Conservation (phyloP, 2,329 filamentous ascomycete species). For the Trichoderma polysporum region DNA sequence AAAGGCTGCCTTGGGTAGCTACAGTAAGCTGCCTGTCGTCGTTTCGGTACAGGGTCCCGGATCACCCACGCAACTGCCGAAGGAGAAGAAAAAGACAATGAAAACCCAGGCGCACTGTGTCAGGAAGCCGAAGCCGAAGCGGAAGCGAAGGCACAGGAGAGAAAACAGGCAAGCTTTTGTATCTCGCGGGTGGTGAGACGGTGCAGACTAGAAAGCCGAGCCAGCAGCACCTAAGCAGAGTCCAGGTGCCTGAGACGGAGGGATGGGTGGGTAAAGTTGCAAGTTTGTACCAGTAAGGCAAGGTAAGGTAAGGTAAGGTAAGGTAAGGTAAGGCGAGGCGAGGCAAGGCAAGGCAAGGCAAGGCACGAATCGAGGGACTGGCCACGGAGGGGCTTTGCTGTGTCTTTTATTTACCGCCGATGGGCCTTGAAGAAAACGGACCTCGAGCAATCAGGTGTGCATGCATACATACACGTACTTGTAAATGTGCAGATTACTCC, state of each 20-base stretch:
- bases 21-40: slow-evolving; percentile 3
- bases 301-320: not conserved
- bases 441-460: not conserved
- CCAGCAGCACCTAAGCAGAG: not conserved
- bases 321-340: not conserved
- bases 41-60: slow-evolving; percentile 12
- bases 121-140: slow-evolving; percentile 5
- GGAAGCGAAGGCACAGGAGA: not conserved
- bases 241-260: slow-evolving; percentile 14
- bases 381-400: slow-evolving; percentile 19
- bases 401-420: slow-evolving; percentile 14
- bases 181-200: not conserved
- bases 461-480: not conserved
- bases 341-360: not conserved
- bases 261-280: slow-evolving; percentile 11
- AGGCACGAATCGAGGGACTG: not conserved
- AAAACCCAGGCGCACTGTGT: slow-evolving; percentile 8
- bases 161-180: slow-evolving; percentile 5
- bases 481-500: not conserved
- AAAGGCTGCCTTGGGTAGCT: slow-evolving; percentile 10
- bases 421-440: slow-evolving; percentile 1
- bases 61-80: slow-evolving; percentile 20
- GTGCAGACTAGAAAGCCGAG: too few relatives aligned
- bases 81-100: not conserved
- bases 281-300: not conserved